Percentiles rank a stretch among this genome's conserved stretches.
Evolutionary conservation across 371 early-diverging fungal genomes (phyloP).

Genomic region (Gilbertella persicaria): DNA sequence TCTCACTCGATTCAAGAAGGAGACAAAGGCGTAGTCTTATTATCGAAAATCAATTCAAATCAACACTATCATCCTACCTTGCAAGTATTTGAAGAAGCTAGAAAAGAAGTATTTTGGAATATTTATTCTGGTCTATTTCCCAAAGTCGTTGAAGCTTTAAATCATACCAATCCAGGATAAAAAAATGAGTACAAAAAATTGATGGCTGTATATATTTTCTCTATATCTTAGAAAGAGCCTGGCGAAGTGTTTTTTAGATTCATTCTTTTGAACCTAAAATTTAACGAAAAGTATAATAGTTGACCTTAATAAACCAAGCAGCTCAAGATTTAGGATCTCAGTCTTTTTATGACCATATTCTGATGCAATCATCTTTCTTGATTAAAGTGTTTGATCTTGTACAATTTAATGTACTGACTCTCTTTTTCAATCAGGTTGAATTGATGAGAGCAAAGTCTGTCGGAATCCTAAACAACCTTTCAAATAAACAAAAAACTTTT

Average conservation of each 20-base stretch:
- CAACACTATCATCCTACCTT: not conserved
- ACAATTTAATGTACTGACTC: no score
- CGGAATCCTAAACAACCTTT: not conserved
- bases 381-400: no score
- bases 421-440: no score
- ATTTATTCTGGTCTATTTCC: slow-evolving; percentile 42
- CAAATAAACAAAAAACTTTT: not conserved
- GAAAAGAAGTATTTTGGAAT: slow-evolving; percentile 48
- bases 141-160: slow-evolving; percentile 28
- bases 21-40: not conserved
- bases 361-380: no score
- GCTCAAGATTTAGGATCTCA: no score
- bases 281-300: no score
- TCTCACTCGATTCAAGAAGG: not conserved
- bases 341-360: no score
- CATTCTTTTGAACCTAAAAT: no score
- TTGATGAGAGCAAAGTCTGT: not conserved
- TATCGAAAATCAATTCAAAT: not conserved
- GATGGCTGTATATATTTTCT: no score
- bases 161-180: not conserved
- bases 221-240: no score
- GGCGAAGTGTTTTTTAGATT: no score
- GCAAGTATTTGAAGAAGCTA: slow-evolving; percentile 29
- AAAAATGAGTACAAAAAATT: not conserved
- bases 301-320: no score